Base-by-base conservation (phyloP, 139 green algal genomes). In the Picocystis salinarum region DNA sequence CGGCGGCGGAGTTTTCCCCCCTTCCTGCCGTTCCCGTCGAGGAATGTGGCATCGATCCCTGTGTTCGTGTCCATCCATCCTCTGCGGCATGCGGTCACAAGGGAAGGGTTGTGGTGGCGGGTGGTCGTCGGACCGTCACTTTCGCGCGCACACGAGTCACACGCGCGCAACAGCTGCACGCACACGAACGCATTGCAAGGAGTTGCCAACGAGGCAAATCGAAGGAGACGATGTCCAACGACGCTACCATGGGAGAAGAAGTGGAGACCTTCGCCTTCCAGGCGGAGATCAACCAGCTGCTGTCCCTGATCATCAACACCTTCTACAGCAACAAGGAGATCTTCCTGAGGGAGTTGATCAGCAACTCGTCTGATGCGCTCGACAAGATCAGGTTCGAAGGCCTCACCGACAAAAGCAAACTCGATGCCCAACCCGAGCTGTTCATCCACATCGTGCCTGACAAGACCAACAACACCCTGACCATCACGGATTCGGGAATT, bases 281-380 rank as follows among this genome's bases (percentile, higher is more conserved):
- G 75, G 85, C 84, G 12, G 88, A 99, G 62, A 99, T 99, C 56
- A 99, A 99, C 64, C 88, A 99, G 79, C 76, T 99, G 46, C 69
- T 99, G 34, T 91, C 74, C 6, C 70, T 99, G 49, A 96, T 96
- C 53, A 96, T 96, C 73, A 96, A 96, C 75, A 95, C 85, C 42
- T 90, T 87, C 63, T 91, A 89, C 64, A 64, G 69, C 55, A 94
- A 94, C 79, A 96, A 96, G 68, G 82, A 81, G 51, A 93, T 96
- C 48, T 93, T 94, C 71, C 61, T 95, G 28, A 70, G 89, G 24
- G 89, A 99, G 71, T 58, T 97, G 18, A 92, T 99, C 59, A 83
- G 62, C 40, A 95, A 95, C 58, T 57, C 79, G 12, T 79, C 58
- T 45, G 87, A 99, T 79, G 89, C 89, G 1, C 52, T 99, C 23